Base-by-base conservation (phyloP, 169 alveolate species). In the Cryptosporidium viatorum region DNA sequence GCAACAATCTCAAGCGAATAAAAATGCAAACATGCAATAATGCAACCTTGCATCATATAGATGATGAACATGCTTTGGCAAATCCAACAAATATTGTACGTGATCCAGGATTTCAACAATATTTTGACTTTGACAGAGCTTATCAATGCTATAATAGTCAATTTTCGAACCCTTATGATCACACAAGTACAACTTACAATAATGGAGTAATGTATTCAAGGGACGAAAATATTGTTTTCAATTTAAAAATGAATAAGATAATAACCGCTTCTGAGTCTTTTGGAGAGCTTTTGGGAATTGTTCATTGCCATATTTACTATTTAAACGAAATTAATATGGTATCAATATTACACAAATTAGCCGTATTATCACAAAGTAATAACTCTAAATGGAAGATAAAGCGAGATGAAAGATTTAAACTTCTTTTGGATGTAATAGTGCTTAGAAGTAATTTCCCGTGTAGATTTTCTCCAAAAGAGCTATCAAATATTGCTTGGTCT, bases 251-350 rank as follows among this genome's bases (percentile, higher is more conserved):
- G 18, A 80, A 80, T 31, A 80, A 48, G 26, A 59, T 41, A 80
- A 80, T 80, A 62, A 26, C 70, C 5, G 52, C 69, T 26, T 65
- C 50, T 18, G 43, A 62, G 35, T 45, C 73, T 9, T n/a, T 41
- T 9, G 80, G 41, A 3, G 67, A 59, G 33, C 59, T 80, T 41
- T 41, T 80, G 3, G 26, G n/a, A 9, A n/a, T 80, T 18, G 33
- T 80, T 59, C 16, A 41, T 9, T 21, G 23, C 12, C 52, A 80
- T 80, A 41, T 62, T 26, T 18, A 50, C 14, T 65, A 69, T 29
- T 80, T 80, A 58, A 80, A 80, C 41, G 89, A 65, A n/a, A 70
- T 43, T 14, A 80, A 80, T 62, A 80, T 80, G 50, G 89, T 48
- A 7, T 33, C 73, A 43, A 43, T 80, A 33, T 23, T 80, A 12